Percentiles rank a stretch among this genome's conserved stretches.
Conservation (phyloP, 2,329 filamentous ascomycete species). For the Cladosporium halotolerans region DNA sequence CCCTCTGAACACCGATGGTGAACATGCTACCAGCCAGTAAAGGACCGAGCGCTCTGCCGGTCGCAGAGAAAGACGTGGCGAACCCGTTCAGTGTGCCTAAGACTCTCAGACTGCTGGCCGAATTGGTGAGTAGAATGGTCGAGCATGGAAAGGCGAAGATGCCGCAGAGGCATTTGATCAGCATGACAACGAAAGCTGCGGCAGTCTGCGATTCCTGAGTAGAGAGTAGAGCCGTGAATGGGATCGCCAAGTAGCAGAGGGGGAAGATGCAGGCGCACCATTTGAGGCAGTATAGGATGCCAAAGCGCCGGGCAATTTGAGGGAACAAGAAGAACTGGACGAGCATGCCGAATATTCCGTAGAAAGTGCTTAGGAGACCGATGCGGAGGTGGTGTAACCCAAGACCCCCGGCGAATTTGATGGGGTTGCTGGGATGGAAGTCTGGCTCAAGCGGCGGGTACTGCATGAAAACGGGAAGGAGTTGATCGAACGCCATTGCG, state of each 20-base stretch:
- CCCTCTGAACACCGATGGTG: slow-evolving; percentile 65
- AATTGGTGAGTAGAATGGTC: slow-evolving; percentile 88
- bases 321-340: slow-evolving; percentile 86
- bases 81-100: slow-evolving; percentile 88
- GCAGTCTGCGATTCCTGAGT: slow-evolving; percentile 48
- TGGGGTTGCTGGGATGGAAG: slow-evolving; percentile 53
- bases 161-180: slow-evolving; percentile 65
- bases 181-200: slow-evolving; percentile 60
- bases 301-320: slow-evolving; percentile 62
- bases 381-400: slow-evolving; percentile 67
- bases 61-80: slow-evolving; percentile 72
- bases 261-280: slow-evolving; percentile 63
- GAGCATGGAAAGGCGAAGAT: slow-evolving; percentile 86
- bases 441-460: slow-evolving; percentile 56
- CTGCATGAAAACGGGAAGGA: slow-evolving; percentile 83
- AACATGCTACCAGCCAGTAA: slow-evolving; percentile 67
- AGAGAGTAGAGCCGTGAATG: slow-evolving; percentile 65
- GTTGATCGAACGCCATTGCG: slow-evolving; percentile 76
- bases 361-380: slow-evolving; percentile 77
- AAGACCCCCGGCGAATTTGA: slow-evolving; percentile 78
- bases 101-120: slow-evolving; percentile 65
- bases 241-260: slow-evolving; percentile 70
- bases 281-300: slow-evolving; percentile 67
- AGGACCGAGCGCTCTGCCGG: slow-evolving; percentile 75
- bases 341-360: slow-evolving; percentile 71